Base-by-base conservation (phyloP, 2,329 filamentous ascomycete species). In the Ascochyta clinopodiicola region DNA sequence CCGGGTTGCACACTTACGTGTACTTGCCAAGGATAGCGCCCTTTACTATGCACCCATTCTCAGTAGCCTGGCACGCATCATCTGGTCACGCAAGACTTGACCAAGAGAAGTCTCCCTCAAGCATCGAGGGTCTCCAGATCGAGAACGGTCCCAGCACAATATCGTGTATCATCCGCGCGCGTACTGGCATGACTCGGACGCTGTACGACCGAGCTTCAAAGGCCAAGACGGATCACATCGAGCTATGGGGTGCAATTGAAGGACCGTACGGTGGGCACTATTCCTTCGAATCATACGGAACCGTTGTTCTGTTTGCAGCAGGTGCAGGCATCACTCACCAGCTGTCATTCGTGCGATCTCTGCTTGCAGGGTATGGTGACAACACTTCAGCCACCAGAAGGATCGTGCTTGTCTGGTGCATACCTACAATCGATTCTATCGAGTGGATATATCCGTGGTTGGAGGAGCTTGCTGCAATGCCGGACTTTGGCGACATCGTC, bases 321-420 rank as follows among this genome's bases (percentile, higher is more conserved):
- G 90, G 93, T 38, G 91, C 93, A 2, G 94, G 94, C 53, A 97
- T 98, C 75, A 96, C 93, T 0, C 93, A 97, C 73, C 91, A 96
- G 71, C 84, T 97, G 19, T 90, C 91, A 10, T 96, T 95, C 73
- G 82, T 96, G 6, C 87, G 86, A 50, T 87, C 93, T 45, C 68
- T 80, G 9, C 75, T 80, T 13, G 64, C 64, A 4, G 76, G 79
- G 75, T 60, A 84, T 81, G 79, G 80, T 80, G 73, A 88, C 85
- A 87, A 58, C 49, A 91, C 86, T 0, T 86, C 91, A 27, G 92
- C 93, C 1, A 90, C 90, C 2, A 87, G 91, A 39, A 86, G 87
- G 32, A 78, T 96, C 45, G 88, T 88, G 0, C 85, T 97, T 2
- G 84, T 96, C 51, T 97, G 94, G 93, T 88, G 96, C 65, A 88